These are phyloP conservation scores for Xylaria sp. DNA, from an alignment of 2,329 filamentous ascomycete genomes.

Conservation along the genomic window DNA sequence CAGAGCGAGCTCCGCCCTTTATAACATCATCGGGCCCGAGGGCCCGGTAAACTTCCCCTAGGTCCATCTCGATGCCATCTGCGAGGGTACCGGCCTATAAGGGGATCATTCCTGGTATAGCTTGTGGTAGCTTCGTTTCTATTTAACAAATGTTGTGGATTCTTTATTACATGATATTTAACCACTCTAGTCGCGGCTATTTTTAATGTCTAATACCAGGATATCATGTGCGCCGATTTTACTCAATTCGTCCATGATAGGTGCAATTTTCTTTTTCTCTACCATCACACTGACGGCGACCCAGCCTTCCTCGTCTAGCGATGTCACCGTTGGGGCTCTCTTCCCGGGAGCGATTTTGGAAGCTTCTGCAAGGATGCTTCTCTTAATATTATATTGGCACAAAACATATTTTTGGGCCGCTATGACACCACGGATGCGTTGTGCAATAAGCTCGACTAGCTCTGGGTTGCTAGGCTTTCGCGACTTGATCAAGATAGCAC, in stretches of 20 bases:
- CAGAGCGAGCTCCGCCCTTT: conserved; percentile 14
- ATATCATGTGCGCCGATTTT: conserved; percentile 85
- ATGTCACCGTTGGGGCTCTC: conserved; percentile 90
- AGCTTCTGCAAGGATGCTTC: conserved; percentile 72
- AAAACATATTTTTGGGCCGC: conserved; percentile 93
- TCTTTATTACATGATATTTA: neutral
- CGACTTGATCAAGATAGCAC: conserved; percentile 91
- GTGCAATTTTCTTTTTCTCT: conserved; percentile 83
- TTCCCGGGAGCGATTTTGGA: conserved; percentile 89
- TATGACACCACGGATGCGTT: conserved; percentile 91
- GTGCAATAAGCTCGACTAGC: conserved; percentile 84
- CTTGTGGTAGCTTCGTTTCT: neutral
- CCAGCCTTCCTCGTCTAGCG: conserved; percentile 88
- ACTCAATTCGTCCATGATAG: conserved; percentile 85
- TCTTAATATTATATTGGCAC: conserved; percentile 94
- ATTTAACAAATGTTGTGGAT: neutral
- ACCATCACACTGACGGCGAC: conserved; percentile 96
- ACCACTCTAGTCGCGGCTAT: conserved; percentile 55
- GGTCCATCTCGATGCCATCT: neutral
- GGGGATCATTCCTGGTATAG: neutral
- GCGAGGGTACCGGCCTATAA: neutral
- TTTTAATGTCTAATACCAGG: conserved; percentile 85
- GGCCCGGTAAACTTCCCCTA: neutral
- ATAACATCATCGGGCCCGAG: conserved; percentile 20
- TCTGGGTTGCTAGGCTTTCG: conserved; percentile 81